Base-by-base conservation (phyloP, 2,329 filamentous ascomycete genomes). In the Xylaria sp. region DNA sequence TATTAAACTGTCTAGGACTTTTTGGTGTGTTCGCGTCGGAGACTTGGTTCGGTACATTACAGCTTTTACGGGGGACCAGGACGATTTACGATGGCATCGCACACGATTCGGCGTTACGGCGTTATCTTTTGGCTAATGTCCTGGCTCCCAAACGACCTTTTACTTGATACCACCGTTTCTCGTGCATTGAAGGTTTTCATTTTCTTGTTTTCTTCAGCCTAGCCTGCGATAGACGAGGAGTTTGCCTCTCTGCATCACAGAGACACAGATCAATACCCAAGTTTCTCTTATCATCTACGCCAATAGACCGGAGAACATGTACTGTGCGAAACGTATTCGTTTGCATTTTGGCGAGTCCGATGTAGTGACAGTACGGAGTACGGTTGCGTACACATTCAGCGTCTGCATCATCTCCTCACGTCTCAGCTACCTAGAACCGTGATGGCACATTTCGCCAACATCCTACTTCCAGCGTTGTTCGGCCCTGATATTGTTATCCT, bases 71-170 rank as follows among this genome's bases (percentile, higher is more conserved):
- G 48, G 43, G 45, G 45, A 53, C 30, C 63, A 52, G 65, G 63
- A 66, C 48, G 66, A 69, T 69, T 70, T 32, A 70, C 63, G 66
- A 69, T 34, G 63, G 68, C 68, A 69, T 70, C 66, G 53, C 68
- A 69, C 59, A 68, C 62, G 61, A 63, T 53, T 57, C 34, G 68
- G 68, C 68, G 68, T 70, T 63, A 55, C 32, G 66, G 66, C 30
- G 68, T 62, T 56, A 50, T 59, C 25, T 50, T 60, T 58, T 59
- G 45, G 36, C 13, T 32, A 45, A 28, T 23, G 58, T 58, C 50
- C 50, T 50, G 50, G 39, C 39, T 50, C 41, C 36, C 41, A 36
- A 58, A 63, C 39, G 53, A 61, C 48, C 57, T 53, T 61, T 61
- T 64, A 23, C 46, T 68, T 67, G 67, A 70, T 70, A 70, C 68